These are phyloP conservation scores for Chamaecrista fasciculata DNA, from an alignment of 306 rosid species.

Conservation along the genomic window DNA sequence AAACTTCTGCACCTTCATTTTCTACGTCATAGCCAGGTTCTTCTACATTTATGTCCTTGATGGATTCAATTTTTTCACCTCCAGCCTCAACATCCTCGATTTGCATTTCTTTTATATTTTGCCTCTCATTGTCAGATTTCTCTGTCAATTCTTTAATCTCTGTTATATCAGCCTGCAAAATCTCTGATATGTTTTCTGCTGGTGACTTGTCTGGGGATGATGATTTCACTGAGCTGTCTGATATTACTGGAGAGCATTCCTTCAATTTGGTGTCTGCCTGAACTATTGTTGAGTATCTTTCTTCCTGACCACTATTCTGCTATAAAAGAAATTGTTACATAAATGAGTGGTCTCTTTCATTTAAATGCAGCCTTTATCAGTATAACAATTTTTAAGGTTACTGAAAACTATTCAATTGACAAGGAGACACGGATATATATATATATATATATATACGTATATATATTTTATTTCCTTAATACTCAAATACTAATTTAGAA, in stretches of 20 bases:
- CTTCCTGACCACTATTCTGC: conserved; percentile 37
- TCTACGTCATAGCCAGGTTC: neutral
- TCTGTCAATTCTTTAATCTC: conserved; percentile 11
- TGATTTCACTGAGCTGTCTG: conserved; percentile 9
- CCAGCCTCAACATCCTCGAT: conserved; percentile 10
- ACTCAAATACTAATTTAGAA: neutral
- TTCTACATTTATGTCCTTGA: conserved; percentile 9
- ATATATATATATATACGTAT: no score
- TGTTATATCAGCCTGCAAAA: conserved; percentile 14
- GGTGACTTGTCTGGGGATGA: conserved; percentile 19
- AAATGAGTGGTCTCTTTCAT: neutral
- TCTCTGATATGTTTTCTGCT: conserved; percentile 16
- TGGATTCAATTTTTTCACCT: conserved; percentile 19
- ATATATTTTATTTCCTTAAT: no score
- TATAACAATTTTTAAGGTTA: no score
- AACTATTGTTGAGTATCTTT: neutral
- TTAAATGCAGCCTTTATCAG: neutral
- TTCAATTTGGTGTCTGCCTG: conserved; percentile 21
- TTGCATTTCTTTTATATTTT: conserved; percentile 12
- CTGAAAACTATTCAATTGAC: no score
- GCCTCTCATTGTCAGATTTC: conserved; percentile 24
- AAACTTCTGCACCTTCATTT: conserved; percentile 3
- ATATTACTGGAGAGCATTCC: conserved; percentile 3
- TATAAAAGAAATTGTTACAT: neutral
- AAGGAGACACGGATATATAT: no score